A percentile compares a stretch with the other conserved stretches of the same genome.
Evolutionary conservation across 331 rosid species (phyloP).

Genomic region (Quercus tomentella): DNA sequence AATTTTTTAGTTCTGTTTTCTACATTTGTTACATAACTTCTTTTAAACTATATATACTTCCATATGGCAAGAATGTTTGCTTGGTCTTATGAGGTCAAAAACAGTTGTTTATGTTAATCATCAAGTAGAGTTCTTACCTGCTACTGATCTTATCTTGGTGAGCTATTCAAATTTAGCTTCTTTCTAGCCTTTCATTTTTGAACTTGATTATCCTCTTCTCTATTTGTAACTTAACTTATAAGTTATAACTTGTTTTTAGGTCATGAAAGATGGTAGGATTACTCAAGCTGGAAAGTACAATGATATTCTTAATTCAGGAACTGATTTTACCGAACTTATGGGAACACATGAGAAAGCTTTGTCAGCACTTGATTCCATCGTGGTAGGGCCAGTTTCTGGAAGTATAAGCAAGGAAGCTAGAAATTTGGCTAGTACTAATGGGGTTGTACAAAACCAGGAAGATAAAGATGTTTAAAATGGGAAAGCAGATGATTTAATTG

Average conservation of each 20-base stretch:
- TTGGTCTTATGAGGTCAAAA: constrained; percentile 70
- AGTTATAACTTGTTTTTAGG: constrained; percentile 20
- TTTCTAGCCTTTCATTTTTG: neutral
- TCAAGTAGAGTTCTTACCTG: constrained; percentile 89
- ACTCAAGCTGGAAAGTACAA: constrained; percentile 46
- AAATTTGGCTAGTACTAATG: neutral
- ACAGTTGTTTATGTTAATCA: constrained; percentile 82
- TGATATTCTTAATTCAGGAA: constrained; percentile 44
- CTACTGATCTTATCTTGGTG: constrained; percentile 79
- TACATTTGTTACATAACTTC: neutral
- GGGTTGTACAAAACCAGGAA: constrained; percentile 12
- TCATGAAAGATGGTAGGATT: constrained; percentile 55
- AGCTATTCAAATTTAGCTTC: neutral
- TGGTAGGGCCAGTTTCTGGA: constrained; percentile 1
- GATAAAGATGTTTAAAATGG: constrained; percentile 14
- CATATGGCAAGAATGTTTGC: constrained; percentile 65
- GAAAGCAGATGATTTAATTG: constrained; percentile 20
- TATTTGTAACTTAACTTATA: neutral
- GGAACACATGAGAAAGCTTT: constrained; percentile 49
- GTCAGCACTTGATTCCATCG: constrained; percentile 23
- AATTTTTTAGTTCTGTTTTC: neutral
- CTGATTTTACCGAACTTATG: constrained; percentile 51
- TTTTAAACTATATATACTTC: neutral
- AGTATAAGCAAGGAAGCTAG: constrained; percentile 1
- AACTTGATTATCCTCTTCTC: neutral